These are phyloP conservation scores for Chlorella variabilis DNA, from an alignment of 163 green algal species.

Conservation along the genomic window DNA sequence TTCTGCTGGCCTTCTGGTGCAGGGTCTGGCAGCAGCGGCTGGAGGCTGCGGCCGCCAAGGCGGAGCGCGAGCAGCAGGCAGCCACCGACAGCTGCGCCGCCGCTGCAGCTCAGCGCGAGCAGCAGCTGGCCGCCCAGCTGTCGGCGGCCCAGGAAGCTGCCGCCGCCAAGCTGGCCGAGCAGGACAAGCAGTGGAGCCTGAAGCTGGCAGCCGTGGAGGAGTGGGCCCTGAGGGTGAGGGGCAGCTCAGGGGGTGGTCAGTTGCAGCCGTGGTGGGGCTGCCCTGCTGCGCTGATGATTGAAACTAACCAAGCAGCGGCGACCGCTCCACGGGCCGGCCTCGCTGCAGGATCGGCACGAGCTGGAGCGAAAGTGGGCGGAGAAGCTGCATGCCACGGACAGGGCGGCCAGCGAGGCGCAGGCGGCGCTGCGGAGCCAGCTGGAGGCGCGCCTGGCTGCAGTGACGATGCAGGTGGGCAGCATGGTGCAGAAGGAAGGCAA, in stretches of 20 bases:
- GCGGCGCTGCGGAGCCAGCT: constrained; percentile 11
- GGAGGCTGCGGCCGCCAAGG: constrained; percentile 1
- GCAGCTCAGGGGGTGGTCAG: neutral
- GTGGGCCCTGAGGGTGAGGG: neutral
- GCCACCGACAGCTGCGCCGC: neutral
- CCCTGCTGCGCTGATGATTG: neutral
- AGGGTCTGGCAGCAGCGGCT: constrained; percentile 19
- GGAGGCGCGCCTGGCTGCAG: constrained; percentile 23
- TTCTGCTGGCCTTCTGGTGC: neutral
- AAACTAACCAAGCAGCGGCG: no score
- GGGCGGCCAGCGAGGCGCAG: constrained; percentile 5
- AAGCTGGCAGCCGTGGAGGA: constrained; percentile 8
- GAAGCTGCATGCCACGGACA: neutral
- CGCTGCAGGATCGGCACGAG: constrained; percentile 24
- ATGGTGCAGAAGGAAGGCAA: constrained; percentile 8
- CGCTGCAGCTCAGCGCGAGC: neutral
- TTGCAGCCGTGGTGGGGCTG: neutral
- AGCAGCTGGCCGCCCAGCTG: constrained; percentile 15
- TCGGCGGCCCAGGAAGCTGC: neutral
- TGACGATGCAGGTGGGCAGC: constrained; percentile 17
- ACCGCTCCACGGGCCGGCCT: no score
- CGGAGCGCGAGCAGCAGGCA: neutral
- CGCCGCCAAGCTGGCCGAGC: constrained; percentile 13
- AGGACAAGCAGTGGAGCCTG: constrained; percentile 17
- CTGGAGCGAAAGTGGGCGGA: constrained; percentile 29